phyloP scores from a whole-genome alignment of 139 green algal genomes.

The Coelastrella sp. region DNA sequence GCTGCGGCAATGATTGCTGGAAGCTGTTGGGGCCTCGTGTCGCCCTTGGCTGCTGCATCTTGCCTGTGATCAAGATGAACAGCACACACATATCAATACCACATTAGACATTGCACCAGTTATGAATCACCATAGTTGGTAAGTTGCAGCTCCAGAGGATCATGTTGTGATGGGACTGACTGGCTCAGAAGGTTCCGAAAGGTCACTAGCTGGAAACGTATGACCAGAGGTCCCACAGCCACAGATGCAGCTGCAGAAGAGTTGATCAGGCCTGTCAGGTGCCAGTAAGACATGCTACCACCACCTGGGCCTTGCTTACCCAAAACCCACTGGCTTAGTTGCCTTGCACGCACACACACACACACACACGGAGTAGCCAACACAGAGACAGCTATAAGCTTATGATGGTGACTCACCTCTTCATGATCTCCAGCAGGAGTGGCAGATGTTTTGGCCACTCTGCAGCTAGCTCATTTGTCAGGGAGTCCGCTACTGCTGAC shows the following conservation, averaged over 20 bases:
- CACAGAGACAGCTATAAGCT: background rate
- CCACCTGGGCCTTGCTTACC: too few species aligned
- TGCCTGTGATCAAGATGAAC: constrained; percentile 1
- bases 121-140: too few species aligned
- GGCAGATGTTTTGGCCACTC: constrained; percentile 75
- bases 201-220: too few species aligned
- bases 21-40: background rate
- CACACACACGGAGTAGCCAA: too few species aligned
- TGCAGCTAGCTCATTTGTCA: constrained; percentile 58
- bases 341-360: too few species aligned
- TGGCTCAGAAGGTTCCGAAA: too few species aligned
- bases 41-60: constrained; percentile 13
- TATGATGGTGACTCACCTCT: background rate
- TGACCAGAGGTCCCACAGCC: too few species aligned
- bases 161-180: too few species aligned
- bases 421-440: constrained; percentile 74
- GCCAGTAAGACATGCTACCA: too few species aligned
- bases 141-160: too few species aligned
- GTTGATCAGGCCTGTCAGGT: background rate
- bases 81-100: background rate
- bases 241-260: background rate
- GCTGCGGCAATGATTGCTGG: constrained; percentile 58
- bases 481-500: background rate
- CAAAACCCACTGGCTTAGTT: too few species aligned
- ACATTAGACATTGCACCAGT: background rate